Percentiles rank a stretch among this genome's conserved stretches.
Conservation (phyloP, 1,284 basidiomycete genomes). For the Rhizopogon parksii region DNA sequence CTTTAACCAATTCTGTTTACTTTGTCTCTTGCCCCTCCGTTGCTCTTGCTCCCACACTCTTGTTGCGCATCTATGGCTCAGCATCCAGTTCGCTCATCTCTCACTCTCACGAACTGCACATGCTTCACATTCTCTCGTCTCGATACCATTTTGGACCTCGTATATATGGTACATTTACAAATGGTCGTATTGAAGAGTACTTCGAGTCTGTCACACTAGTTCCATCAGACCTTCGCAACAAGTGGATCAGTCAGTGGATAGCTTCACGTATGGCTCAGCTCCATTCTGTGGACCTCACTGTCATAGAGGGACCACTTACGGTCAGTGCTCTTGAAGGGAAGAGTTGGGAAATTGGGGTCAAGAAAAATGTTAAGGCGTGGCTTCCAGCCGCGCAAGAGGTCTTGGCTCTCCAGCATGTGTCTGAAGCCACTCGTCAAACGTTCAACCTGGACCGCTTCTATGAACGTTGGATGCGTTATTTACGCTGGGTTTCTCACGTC, state of each 20-base stretch:
- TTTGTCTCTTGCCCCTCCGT: constrained; percentile 68
- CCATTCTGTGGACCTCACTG: constrained; percentile 79
- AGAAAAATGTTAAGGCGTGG: constrained; percentile 62
- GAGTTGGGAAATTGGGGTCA: constrained; percentile 51
- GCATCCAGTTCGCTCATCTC: constrained; percentile 83
- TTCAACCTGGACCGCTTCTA: constrained; percentile 63
- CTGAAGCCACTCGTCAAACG: constrained; percentile 35
- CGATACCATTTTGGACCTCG: constrained; percentile 84
- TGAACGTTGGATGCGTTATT: constrained; percentile 59
- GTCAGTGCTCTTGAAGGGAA: constrained; percentile 37
- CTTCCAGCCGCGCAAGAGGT: constrained; percentile 56
- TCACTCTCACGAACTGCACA: constrained; percentile 76
- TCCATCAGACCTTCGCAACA: constrained; percentile 69
- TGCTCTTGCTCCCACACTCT: constrained; percentile 56
- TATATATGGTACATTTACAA: constrained; percentile 88
- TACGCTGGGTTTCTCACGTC: constrained; percentile 60
- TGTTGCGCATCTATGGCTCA: constrained; percentile 86
- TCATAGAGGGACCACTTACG: constrained; percentile 45
- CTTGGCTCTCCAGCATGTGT: constrained; percentile 45
- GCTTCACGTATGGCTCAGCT: constrained; percentile 89
- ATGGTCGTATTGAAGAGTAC: constrained; percentile 90
- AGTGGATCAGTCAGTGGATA: constrained; percentile 73
- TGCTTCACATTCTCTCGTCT: constrained; percentile 81
- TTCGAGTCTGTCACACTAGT: constrained; percentile 82
- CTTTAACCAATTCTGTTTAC: constrained; percentile 90